phyloP scores from a whole-genome alignment of 1,139 yeast genomes.

The Hyphopichia fennica region DNA sequence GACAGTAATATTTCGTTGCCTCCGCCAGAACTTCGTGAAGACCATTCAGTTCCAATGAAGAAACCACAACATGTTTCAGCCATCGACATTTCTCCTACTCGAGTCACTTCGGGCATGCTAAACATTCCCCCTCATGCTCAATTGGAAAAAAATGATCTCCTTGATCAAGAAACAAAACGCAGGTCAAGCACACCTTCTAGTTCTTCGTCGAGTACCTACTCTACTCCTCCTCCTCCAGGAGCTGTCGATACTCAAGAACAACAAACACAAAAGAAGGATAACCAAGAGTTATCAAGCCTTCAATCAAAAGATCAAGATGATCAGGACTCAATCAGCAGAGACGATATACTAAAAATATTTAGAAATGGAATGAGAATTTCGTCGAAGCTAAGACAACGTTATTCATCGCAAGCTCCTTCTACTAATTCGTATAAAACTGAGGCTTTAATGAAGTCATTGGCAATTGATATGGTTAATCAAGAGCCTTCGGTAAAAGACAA shows the following conservation, averaged over 20 bases:
- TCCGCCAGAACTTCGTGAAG: slow-evolving; percentile 30
- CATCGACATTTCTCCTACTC: slow-evolving; percentile 28
- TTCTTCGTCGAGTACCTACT: background rate
- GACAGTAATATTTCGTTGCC: slow-evolving; percentile 30
- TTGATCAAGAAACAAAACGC: background rate
- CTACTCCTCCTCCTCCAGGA: background rate
- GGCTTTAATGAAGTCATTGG: slow-evolving; percentile 15
- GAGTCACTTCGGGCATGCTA: slow-evolving; percentile 73
- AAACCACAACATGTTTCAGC: slow-evolving; percentile 10
- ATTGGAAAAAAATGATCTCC: slow-evolving; percentile 19
- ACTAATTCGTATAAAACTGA: slow-evolving; percentile 2
- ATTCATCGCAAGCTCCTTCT: background rate
- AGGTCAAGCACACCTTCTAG: background rate
- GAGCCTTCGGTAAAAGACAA: background rate
- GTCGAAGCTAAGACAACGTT: slow-evolving; percentile 11
- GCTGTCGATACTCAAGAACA: background rate
- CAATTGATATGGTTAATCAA: slow-evolving; percentile 23
- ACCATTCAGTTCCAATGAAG: slow-evolving; percentile 29
- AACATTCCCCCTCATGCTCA: slow-evolving; percentile 29
- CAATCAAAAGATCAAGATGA: too few relatives aligned
- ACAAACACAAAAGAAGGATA: background rate
- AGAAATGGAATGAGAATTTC: slow-evolving; percentile 20
- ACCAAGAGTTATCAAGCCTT: too few relatives aligned
- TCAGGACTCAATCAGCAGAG: slow-evolving; percentile 9
- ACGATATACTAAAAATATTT: slow-evolving; percentile 26